Evolutionary conservation across 2,329 filamentous ascomycete genomes (phyloP), one percentile per base, ranked within the genome.

Genomic region (Ophiocordyceps camponoti-saundersi): DNA sequence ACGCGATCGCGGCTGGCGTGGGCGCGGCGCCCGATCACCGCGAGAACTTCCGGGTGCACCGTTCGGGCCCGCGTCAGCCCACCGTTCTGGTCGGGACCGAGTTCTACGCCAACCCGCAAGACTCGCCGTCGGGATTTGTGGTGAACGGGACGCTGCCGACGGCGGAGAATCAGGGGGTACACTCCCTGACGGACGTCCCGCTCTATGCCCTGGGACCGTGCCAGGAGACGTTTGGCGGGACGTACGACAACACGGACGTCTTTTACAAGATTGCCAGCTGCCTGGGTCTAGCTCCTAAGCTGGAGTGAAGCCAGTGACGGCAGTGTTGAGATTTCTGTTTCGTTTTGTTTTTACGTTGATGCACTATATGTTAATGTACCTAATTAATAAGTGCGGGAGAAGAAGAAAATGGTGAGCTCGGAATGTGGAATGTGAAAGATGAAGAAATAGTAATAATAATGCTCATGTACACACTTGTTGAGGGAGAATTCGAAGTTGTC

Each of bases 151-250:
- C 83, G 0, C 63, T 92, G 18, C 74, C 80, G 0, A 72, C 77
- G 2, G 63, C 61, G 47, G 74, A 82, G 55, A 59, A 69, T 40
- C 74, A 82, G 65, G 86, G 83, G 45, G 83, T 87, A 18, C 83
- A 88, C 67, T 84, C 78, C 22, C 67, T 88, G 51, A 88, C 83
- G 1, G 83, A 88, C 55, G 83, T 88, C 30, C 79, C 83, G 2
- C 80, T 92, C 20, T 90, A 84, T 56, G 82, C 84, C 1, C 73
- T 75, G 67, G 85, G 85, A 0, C 85, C 85, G 6, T 90, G 85
- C 65, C 80, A 87, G 61, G 80, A 85, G 55, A 65, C 73, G 15
- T 92, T 92, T 59, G 76, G 79, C 5, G 82, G 83, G 47, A 75
- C 80, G 3, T 85, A 79, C 53, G 78, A 70, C 61, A 83, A 79